Evolutionary conservation across 345 rosid genomes (phyloP).

Genomic region (Kandelia obovata): DNA sequence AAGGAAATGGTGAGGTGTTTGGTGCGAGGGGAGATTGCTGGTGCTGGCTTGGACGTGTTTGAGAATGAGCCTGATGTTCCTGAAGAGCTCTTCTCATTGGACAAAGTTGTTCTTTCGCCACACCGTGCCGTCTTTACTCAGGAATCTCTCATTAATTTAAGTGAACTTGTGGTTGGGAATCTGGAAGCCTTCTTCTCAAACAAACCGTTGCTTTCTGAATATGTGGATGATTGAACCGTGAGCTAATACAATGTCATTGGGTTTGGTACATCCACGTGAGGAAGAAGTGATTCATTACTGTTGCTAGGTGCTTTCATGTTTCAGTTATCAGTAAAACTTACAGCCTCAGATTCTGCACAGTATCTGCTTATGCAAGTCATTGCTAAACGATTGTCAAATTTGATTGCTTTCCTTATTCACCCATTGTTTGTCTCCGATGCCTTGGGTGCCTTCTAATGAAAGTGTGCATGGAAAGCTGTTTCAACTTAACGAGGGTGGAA

Average conservation of each 20-base stretch:
- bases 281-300: too few species aligned
- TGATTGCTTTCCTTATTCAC: too few species aligned
- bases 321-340: too few species aligned
- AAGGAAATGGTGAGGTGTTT: constrained; percentile 20
- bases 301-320: too few species aligned
- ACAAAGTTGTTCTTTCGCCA: constrained; percentile 18
- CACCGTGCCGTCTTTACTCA: constrained; percentile 11
- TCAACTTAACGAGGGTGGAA: too few species aligned
- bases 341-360: too few species aligned
- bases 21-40: constrained; percentile 26
- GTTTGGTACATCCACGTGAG: too few species aligned
- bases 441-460: too few species aligned
- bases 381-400: too few species aligned
- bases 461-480: too few species aligned
- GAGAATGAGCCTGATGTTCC: constrained; percentile 24
- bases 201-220: constrained; percentile 14
- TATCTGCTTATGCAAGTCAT: too few species aligned
- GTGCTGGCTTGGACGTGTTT: constrained; percentile 31
- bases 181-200: constrained; percentile 18
- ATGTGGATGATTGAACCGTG: neutral
- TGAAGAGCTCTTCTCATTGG: constrained; percentile 9
- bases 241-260: neutral
- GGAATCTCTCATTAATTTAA: constrained; percentile 4
- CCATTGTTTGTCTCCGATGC: too few species aligned
- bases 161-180: constrained; percentile 17